Evolutionary conservation across 2,329 filamentous ascomycete species (phyloP).

Genomic region (Cladophialophora immunda): DNA sequence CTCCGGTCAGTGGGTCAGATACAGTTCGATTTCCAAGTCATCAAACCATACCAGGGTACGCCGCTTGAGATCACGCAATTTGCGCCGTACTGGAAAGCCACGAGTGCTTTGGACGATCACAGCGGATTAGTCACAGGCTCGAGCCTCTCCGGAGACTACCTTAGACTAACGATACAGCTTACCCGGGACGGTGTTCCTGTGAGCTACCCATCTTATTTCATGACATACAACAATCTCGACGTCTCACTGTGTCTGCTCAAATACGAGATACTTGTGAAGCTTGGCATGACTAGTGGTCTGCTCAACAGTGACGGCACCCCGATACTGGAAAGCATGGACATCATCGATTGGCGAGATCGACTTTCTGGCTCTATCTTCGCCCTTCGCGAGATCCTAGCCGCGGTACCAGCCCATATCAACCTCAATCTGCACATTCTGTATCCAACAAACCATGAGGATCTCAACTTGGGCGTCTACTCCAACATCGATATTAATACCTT

Average conservation of each 20-base stretch:
- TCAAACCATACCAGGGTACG: slow-evolving; percentile 92
- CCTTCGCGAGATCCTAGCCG: slow-evolving; percentile 76
- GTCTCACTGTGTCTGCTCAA: slow-evolving; percentile 83
- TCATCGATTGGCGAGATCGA: slow-evolving; percentile 63
- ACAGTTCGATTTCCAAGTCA: slow-evolving; percentile 92
- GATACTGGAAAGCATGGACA: slow-evolving; percentile 29
- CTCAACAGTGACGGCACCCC: slow-evolving; percentile 53
- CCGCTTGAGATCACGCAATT: slow-evolving; percentile 97
- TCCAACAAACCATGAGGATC: slow-evolving; percentile 78
- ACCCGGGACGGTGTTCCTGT: slow-evolving; percentile 88
- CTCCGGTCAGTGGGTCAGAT: slow-evolving; percentile 92
- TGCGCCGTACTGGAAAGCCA: slow-evolving; percentile 99
- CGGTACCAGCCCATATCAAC: slow-evolving; percentile 81
- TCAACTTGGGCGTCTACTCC: slow-evolving; percentile 72
- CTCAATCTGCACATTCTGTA: slow-evolving; percentile 93
- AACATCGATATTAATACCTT: slow-evolving; percentile 85
- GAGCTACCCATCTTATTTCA: slow-evolving; percentile 84
- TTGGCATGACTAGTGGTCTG: slow-evolving; percentile 49
- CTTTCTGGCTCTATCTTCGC: slow-evolving; percentile 81
- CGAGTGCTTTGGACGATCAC: slow-evolving; percentile 87
- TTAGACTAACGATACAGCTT: slow-evolving; percentile 88
- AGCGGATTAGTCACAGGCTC: slow-evolving; percentile 92
- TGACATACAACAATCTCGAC: slow-evolving; percentile 77
- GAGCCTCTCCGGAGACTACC: slow-evolving; percentile 93
- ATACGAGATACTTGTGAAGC: slow-evolving; percentile 55